Conservation (phyloP, 139 green algal genomes). For the Micromonas commoda region DNA sequence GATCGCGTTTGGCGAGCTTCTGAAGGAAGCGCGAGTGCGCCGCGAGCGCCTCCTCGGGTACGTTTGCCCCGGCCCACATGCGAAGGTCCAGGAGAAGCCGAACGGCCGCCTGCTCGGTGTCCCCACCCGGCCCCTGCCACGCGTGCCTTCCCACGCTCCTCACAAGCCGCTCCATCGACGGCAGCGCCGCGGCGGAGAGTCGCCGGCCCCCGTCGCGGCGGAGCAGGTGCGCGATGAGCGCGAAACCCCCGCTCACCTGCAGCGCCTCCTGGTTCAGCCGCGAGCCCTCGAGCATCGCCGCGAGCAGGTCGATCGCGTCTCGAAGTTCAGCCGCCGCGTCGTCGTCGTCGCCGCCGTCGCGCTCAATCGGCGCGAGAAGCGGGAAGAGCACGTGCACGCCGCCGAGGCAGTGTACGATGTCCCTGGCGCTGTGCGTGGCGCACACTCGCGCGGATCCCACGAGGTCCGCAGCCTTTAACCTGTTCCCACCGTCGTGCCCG, state of each 20-base stretch:
- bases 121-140: not conserved
- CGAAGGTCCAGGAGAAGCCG: not conserved
- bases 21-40: not conserved
- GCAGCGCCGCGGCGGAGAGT: not conserved
- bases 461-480: not conserved
- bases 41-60: not conserved
- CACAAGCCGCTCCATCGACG: not conserved
- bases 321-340: not conserved
- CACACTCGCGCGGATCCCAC: slow-evolving; percentile 44
- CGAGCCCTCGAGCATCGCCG: not conserved
- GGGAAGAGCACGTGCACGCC: slow-evolving; percentile 44
- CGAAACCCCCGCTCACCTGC: not conserved
- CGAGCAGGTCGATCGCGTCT: not conserved
- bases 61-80: not conserved
- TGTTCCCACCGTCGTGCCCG: not conserved
- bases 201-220: not conserved
- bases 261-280: slow-evolving; percentile 5
- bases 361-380: slow-evolving; percentile 32
- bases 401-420: slow-evolving; percentile 50
- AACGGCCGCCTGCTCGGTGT: not conserved
- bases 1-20: not conserved
- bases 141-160: not conserved
- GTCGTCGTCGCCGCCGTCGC: not conserved
- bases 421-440: slow-evolving; percentile 37
- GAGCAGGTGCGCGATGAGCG: slow-evolving; percentile 9